Evolutionary conservation across 1,284 basidiomycete genomes (phyloP), one percentile per base, ranked within the genome.

Genomic region (Tremellales sp.): DNA sequence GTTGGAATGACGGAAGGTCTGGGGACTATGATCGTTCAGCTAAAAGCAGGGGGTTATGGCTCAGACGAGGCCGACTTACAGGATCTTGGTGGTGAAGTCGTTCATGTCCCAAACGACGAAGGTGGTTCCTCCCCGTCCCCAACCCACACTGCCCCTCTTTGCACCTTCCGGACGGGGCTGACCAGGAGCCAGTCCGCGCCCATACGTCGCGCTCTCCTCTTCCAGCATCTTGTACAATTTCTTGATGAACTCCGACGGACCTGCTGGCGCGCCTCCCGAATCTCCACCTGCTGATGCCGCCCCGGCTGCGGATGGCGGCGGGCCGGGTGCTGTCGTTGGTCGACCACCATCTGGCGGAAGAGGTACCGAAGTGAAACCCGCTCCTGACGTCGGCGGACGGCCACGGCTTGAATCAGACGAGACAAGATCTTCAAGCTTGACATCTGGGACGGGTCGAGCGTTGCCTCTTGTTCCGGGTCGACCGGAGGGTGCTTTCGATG

Each of bases 41-140:
- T 15, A 40, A 31, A 15, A 15, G 8, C 21, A 36, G 31, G n/a
- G n/a, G n/a, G n/a, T 21, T 5, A 22, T 12, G 29, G 39, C 29
- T 17, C 15, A 43, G 23, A 26, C 5, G 11, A 15, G n/a, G 40
- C 25, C 12, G 17, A 65, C 68, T 67, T 45, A 72, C 43, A 97
- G 80, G 62, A 97, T 89, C 43, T 85, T 84, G 69, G 91, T 94
- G 40, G 91, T 94, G 75, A 97, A 97, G 62, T 91, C 88, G 76
- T 92, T 94, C 88, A 96, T 94, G 78, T 97, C 90, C 84, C 92
- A 94, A 60, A 97, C 91, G 67, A 97, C 85, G 68, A 97, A 97
- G 64, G 85, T 89, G 62, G 92, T 86, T 40, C 91, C 90, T 40
- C 81, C 79, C 0, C 85, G 82, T 1, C 87, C 85, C 93, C 93